Percentiles rank a stretch among this genome's conserved stretches.
Evolutionary conservation across 108 stramenopile species (phyloP).

Genomic region (Fistulifera pelliculosa): DNA sequence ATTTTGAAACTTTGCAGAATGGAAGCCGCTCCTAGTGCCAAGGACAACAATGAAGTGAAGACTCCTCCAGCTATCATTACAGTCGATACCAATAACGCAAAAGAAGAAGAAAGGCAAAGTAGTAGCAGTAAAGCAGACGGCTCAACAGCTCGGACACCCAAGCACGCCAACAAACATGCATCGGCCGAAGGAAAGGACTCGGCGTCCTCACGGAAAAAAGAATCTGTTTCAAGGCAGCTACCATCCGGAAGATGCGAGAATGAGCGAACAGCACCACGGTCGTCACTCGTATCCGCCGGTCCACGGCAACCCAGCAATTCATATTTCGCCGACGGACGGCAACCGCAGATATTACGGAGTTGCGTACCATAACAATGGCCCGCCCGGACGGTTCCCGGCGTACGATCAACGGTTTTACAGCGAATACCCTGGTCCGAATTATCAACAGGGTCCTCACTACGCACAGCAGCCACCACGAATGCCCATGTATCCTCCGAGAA

Average conservation of each 20-base stretch:
- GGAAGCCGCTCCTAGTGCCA: no score
- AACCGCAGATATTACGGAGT: background rate
- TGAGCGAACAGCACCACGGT: background rate
- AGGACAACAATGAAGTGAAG: no score
- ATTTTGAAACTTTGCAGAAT: no score
- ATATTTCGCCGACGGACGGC: background rate
- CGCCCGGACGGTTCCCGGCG: slow-evolving; percentile 1
- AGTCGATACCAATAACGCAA: slow-evolving; percentile 10
- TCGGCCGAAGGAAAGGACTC: slow-evolving; percentile 16
- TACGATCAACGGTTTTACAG: slow-evolving; percentile 9
- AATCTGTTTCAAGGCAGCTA: slow-evolving; percentile 3
- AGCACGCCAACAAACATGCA: slow-evolving; percentile 45
- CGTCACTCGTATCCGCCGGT: background rate
- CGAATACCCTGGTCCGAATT: background rate
- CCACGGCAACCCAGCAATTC: slow-evolving; percentile 1
- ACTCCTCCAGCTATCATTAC: slow-evolving; percentile 18
- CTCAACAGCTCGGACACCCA: slow-evolving; percentile 36
- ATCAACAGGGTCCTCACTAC: slow-evolving; percentile 10
- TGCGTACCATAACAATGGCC: slow-evolving; percentile 3
- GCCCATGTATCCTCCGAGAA: slow-evolving; percentile 4
- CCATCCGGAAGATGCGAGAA: background rate
- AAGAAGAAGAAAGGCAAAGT: background rate
- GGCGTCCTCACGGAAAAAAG: slow-evolving; percentile 31
- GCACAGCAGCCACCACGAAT: slow-evolving; percentile 8
- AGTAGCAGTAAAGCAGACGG: slow-evolving; percentile 5